Evolutionary conservation across 768 basidiomycete species (phyloP).

Genomic region (Boletus edulis): DNA sequence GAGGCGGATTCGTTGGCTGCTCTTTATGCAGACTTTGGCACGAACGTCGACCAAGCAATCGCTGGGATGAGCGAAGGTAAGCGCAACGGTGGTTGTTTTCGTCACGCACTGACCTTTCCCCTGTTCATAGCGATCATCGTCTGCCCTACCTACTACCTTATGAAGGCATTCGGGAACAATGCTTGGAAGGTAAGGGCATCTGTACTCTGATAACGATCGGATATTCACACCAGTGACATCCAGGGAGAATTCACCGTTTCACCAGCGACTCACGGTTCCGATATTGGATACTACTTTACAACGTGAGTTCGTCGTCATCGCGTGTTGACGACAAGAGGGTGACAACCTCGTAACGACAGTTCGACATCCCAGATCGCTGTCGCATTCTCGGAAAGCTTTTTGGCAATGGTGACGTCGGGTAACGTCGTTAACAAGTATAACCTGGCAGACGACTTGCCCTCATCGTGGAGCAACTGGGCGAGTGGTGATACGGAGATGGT

Average conservation of each 20-base stretch:
- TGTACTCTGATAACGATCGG: no score
- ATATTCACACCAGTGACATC: no score
- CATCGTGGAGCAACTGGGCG: conserved; percentile 15
- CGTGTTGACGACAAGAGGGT: background rate
- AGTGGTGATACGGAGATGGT: conserved; percentile 39
- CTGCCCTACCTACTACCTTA: no score
- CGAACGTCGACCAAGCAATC: no score
- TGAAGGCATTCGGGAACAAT: no score
- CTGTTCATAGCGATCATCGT: no score
- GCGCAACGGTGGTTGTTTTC: no score
- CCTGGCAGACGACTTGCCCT: conserved; percentile 15
- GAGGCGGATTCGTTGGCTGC: no score
- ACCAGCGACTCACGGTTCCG: conserved; percentile 40
- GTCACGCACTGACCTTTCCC: no score
- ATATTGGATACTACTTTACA: conserved; percentile 43
- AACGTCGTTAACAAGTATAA: conserved; percentile 19
- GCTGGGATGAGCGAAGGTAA: no score
- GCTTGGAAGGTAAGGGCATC: no score
- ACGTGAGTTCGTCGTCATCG: conserved; percentile 29
- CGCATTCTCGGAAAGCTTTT: conserved; percentile 24
- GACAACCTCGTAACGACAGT: conserved; percentile 10
- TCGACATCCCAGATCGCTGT: conserved; percentile 17
- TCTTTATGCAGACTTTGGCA: no score
- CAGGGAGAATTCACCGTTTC: conserved; percentile 47
- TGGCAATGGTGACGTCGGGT: conserved; percentile 18